Percentiles rank a stretch among this genome's conserved stretches.
Evolutionary conservation across 306 rosid genomes (phyloP).

Genomic region (Vigna nakashimae): DNA sequence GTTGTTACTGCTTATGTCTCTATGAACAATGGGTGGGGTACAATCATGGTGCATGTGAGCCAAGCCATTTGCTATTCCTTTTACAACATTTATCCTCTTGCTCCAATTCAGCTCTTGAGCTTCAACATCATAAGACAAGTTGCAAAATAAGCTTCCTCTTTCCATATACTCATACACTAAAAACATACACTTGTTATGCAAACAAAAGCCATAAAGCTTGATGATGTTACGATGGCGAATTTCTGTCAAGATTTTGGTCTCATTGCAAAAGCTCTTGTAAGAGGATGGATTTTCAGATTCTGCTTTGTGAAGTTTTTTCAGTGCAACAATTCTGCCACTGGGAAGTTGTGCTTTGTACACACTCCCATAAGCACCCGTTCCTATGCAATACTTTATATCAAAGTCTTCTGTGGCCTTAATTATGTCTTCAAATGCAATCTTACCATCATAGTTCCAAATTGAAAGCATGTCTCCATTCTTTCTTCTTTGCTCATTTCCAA

Average conservation of each 20-base stretch:
- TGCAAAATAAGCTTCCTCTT: slow-evolving; percentile 37
- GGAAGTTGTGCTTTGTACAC: slow-evolving; percentile 43
- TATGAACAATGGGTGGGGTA: slow-evolving; percentile 26
- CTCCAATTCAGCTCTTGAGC: slow-evolving; percentile 39
- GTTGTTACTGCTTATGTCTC: slow-evolving; percentile 29
- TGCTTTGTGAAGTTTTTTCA: slow-evolving; percentile 37
- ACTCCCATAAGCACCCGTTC: slow-evolving; percentile 42
- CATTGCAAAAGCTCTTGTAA: slow-evolving; percentile 29
- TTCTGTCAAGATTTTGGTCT: slow-evolving; percentile 30
- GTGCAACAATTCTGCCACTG: slow-evolving; percentile 23
- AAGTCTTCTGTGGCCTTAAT: slow-evolving; percentile 35
- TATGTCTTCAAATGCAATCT: slow-evolving; percentile 45
- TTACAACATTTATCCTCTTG: slow-evolving; percentile 44
- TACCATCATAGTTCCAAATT: slow-evolving; percentile 42
- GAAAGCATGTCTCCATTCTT: slow-evolving; percentile 41
- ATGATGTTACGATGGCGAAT: slow-evolving; percentile 24
- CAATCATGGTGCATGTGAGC: slow-evolving; percentile 34
- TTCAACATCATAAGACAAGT: slow-evolving; percentile 29
- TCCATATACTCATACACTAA: slow-evolving; percentile 42
- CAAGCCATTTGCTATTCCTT: slow-evolving; percentile 38
- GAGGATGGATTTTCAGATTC: slow-evolving; percentile 32
- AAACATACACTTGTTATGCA: slow-evolving; percentile 37
- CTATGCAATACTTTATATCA: slow-evolving; percentile 38
- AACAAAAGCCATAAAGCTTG: slow-evolving; percentile 25
- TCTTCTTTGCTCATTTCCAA: not conserved